Evolutionary conservation across 192 early-diverging fungal genomes (phyloP), one percentile per base, ranked within the genome.

Genomic region (Coemansia sp.): DNA sequence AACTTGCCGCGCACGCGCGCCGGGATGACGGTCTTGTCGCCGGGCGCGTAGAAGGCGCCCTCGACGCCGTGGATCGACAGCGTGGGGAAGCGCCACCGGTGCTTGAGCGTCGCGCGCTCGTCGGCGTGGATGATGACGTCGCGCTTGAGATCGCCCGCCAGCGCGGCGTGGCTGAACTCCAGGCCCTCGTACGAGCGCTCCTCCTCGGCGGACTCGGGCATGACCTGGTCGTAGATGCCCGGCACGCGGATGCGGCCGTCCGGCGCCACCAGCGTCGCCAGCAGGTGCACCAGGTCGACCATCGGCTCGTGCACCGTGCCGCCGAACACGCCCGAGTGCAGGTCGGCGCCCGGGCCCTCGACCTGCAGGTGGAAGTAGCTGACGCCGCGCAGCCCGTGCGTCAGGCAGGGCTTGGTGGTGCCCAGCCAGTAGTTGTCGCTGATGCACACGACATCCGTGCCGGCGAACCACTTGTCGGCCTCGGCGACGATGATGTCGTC

Each of bases 371-470:
- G 84, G 76, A 87, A 89, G 75, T 87, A 86, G 70, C 83, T 86
- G 67, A 89, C 86, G 42, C 87, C 86, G 61, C 97, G 95, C 51
- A 99, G 90, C 62, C 97, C 97, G 73, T 99, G 97, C 49, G 97
- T 99, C 65, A 99, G 82, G 86, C 97, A 99, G 32, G 97, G 97
- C 84, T 97, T 97, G 65, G 83, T 91, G 51, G 88, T 94, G 62
- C 97, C 96, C 22, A 98, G 84, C 96, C 97, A 99, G 87, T 97
- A 98, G 86, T 98, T 98, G 86, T 99, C 97, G 67, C 86, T 88
- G 74, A 99, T 99, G 86, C 94, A 96, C 47, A 99, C 95, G 62
- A 92, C 93, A 82, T 99, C 97, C 1, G 93, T 93, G 75, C 87
- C 89, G 74, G 87, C 89, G 86, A 99, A 98, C 85, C 91, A 95